Percentiles rank a stretch among this genome's conserved stretches.
phyloP scores from a whole-genome alignment of 331 rosid genomes.

The Rosa hybrid region DNA sequence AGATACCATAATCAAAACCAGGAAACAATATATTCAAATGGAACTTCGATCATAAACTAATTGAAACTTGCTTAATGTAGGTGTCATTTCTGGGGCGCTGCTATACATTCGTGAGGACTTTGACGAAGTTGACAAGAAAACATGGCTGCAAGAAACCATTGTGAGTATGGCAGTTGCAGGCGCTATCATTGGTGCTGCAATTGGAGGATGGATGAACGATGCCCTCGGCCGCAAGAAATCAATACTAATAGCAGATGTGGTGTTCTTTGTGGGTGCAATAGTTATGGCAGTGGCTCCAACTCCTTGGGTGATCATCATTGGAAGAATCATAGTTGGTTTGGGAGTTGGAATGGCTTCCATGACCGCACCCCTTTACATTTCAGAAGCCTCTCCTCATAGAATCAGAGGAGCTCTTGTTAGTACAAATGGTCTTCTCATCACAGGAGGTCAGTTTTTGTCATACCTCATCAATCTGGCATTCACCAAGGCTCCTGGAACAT shows the following conservation, averaged over 20 bases:
- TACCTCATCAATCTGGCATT: slow-evolving; percentile 54
- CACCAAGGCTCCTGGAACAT: slow-evolving; percentile 59
- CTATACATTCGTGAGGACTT: slow-evolving; percentile 78
- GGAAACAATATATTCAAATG: not conserved
- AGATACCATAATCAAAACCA: not conserved
- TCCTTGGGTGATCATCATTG: slow-evolving; percentile 64
- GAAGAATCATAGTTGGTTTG: slow-evolving; percentile 72
- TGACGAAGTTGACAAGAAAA: slow-evolving; percentile 51
- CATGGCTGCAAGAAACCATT: slow-evolving; percentile 83
- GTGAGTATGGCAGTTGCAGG: slow-evolving; percentile 89
- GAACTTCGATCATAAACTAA: not conserved
- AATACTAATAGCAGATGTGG: slow-evolving; percentile 50
- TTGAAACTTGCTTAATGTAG: slow-evolving; percentile 26
- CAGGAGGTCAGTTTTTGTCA: slow-evolving; percentile 56
- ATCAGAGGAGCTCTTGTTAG: slow-evolving; percentile 66
- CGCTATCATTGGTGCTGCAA: slow-evolving; percentile 75
- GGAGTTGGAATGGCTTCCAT: slow-evolving; percentile 95
- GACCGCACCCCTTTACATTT: slow-evolving; percentile 81
- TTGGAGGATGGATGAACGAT: slow-evolving; percentile 81
- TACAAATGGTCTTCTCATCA: slow-evolving; percentile 48
- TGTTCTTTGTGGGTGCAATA: slow-evolving; percentile 58
- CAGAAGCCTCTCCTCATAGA: slow-evolving; percentile 74
- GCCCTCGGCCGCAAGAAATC: slow-evolving; percentile 60
- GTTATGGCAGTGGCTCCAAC: slow-evolving; percentile 59
- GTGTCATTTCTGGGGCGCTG: slow-evolving; percentile 87